Conservation (phyloP, 306 rosid genomes). For the Carpinus viminea region DNA sequence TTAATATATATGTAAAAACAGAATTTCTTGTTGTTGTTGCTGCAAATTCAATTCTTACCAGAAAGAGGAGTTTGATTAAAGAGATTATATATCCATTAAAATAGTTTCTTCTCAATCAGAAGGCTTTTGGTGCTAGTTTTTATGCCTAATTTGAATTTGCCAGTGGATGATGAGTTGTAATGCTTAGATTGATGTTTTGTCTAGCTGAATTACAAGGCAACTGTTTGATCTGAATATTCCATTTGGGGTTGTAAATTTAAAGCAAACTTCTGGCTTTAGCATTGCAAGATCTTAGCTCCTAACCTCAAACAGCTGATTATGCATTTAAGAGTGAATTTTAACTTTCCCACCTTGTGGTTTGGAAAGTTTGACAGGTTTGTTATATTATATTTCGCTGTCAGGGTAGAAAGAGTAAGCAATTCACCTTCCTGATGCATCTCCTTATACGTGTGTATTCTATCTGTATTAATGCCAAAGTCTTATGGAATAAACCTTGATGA, state of each 20-base stretch:
- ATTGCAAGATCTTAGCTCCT: not conserved
- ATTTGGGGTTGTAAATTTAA: not conserved
- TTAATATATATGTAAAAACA: not conserved
- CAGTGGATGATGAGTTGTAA: not conserved
- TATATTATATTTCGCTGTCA: not conserved
- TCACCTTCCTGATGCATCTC: not conserved
- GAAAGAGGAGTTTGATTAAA: not conserved
- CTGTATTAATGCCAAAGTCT: not conserved
- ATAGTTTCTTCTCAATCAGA: not conserved
- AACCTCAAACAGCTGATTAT: not conserved
- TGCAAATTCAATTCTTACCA: not conserved
- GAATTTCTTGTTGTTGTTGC: too few relatives aligned
- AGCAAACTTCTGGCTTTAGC: not conserved
- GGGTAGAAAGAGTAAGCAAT: not conserved
- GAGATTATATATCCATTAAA: not conserved
- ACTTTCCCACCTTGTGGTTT: not conserved
- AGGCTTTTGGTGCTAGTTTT: not conserved
- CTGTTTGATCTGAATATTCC: not conserved
- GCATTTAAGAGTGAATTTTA: not conserved
- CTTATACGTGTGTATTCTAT: not conserved
- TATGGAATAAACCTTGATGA: not conserved
- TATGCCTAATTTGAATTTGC: not conserved
- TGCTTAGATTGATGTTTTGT: not conserved
- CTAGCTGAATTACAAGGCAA: not conserved
- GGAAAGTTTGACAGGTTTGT: conserved; percentile 5